Evolutionary conservation across 1,284 basidiomycete species (phyloP), one percentile per base, ranked within the genome.

Genomic region (Hemileia vastatrix): DNA sequence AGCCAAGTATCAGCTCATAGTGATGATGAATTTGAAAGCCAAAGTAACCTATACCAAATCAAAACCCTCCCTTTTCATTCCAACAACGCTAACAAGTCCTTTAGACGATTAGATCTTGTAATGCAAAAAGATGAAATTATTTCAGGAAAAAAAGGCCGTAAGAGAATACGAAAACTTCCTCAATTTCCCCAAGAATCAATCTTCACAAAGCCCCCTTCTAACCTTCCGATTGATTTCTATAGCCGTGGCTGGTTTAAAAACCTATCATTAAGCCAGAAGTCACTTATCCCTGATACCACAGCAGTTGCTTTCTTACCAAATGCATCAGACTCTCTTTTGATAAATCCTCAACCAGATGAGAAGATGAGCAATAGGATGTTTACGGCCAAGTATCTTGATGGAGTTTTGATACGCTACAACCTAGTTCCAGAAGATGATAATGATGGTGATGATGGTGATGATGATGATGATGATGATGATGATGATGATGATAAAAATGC

Each of bases 201-300:
- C 8, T 48, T 47, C 18, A 4, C 5, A 6, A 47, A 32, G 4
- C 19, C 57, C 11, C 57, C 57, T 19, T 40, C 18, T n/a, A 19
- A 32, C n/a, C 23, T 59, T 13, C 31, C 57, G 2, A 50, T 59
- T 24, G 48, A 59, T 40, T 59, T 59, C 27, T 59, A 59, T 33
- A 23, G 52, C 15, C 57, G 48, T 2, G n/a, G 2, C 2, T 59
- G 56, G 57, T 59, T 51, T 32, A 49, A 52, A 5, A 24, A 21
- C 6, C 32, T 50, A 18, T 3, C 18, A 2, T 33, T n/a, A 40
- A 49, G 27, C 23, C 57, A 59, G 43, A 23, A 43, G 21, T 3
- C 13, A 8, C 24, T 18, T 15, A 51, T 43, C n/a, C 31, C 49
- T 2, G 18, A 52, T 27, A 3, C 21, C 3, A 6, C 33, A 11